Conservation (phyloP, 2,329 filamentous ascomycete genomes). For the Raffaelea arxii region DNA sequence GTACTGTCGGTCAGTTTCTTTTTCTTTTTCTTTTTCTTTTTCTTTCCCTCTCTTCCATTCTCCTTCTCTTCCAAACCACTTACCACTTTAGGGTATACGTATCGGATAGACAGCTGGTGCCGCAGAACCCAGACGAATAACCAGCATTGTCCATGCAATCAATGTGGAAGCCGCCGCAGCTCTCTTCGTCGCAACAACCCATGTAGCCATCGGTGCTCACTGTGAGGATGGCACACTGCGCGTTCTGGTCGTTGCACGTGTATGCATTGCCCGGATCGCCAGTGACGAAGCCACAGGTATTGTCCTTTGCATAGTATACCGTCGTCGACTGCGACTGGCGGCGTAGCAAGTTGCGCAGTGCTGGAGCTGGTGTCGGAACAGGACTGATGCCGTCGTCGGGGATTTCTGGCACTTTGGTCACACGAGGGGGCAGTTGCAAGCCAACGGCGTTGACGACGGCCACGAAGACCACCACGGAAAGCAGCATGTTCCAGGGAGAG, state of each 20-base stretch:
- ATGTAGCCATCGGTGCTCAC: constrained; percentile 6
- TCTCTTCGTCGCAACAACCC: constrained; percentile 9
- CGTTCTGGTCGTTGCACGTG: constrained; percentile 5
- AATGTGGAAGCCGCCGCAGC: constrained; percentile 8
- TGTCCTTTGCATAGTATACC: constrained; percentile 11
- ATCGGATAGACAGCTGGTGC: constrained; percentile 4
- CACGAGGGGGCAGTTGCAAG: background rate
- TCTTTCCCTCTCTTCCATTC: too few species aligned
- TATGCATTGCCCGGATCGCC: constrained; percentile 6
- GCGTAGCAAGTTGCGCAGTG: constrained; percentile 1
- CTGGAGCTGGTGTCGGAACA: constrained; percentile 5
- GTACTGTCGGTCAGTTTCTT: too few species aligned
- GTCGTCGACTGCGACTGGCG: constrained; percentile 3
- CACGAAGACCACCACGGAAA: constrained; percentile 6
- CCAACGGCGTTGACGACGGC: constrained; percentile 5
- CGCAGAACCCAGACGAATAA: constrained; percentile 4
- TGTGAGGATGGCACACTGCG: constrained; percentile 9
- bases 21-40: too few species aligned
- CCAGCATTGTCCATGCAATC: constrained; percentile 7
- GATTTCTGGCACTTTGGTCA: constrained; percentile 1
- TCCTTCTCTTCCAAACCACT: too few species aligned
- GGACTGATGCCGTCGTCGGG: constrained; percentile 5
- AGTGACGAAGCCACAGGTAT: constrained; percentile 12
- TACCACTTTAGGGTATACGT: constrained; percentile 10
- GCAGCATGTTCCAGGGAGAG: too few species aligned